Conservation (phyloP, 768 basidiomycete genomes). For the Lactifluus pinguis region DNA sequence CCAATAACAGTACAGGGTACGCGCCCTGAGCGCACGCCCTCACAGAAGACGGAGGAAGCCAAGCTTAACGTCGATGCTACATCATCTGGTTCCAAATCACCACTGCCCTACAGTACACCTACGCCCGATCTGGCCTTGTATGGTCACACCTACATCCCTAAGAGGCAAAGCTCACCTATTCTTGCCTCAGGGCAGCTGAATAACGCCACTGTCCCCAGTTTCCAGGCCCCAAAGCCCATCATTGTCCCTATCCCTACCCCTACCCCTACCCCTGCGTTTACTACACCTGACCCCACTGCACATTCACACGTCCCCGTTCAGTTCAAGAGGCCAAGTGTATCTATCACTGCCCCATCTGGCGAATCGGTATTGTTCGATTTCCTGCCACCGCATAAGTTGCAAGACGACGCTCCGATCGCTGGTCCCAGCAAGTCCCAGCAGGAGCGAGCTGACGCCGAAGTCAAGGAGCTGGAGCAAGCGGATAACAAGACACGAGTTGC, state of each 20-base stretch:
- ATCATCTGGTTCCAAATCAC: too few relatives aligned
- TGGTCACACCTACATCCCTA: too few relatives aligned
- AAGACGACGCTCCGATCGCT: conserved; percentile 1
- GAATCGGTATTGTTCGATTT: not conserved
- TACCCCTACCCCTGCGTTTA: not conserved
- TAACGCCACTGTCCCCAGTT: not conserved
- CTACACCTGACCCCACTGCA: not conserved
- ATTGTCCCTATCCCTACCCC: not conserved
- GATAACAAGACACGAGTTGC: not conserved
- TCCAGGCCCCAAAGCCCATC: not conserved
- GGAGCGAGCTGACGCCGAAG: not conserved
- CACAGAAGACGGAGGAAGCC: too few relatives aligned
- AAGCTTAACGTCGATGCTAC: too few relatives aligned
- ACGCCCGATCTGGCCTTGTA: too few relatives aligned
- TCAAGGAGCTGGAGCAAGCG: not conserved
- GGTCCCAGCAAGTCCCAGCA: not conserved
- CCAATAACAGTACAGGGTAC: not conserved
- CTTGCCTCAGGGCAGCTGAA: not conserved
- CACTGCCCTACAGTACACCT: too few relatives aligned
- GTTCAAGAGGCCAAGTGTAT: not conserved
- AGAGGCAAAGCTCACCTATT: too few relatives aligned
- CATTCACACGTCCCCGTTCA: not conserved
- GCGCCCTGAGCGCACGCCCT: not conserved
- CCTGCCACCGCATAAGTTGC: not conserved
- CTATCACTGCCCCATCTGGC: too few relatives aligned